phyloP scores from a whole-genome alignment of 306 rosid species.

The Gastrolobium villosum region DNA sequence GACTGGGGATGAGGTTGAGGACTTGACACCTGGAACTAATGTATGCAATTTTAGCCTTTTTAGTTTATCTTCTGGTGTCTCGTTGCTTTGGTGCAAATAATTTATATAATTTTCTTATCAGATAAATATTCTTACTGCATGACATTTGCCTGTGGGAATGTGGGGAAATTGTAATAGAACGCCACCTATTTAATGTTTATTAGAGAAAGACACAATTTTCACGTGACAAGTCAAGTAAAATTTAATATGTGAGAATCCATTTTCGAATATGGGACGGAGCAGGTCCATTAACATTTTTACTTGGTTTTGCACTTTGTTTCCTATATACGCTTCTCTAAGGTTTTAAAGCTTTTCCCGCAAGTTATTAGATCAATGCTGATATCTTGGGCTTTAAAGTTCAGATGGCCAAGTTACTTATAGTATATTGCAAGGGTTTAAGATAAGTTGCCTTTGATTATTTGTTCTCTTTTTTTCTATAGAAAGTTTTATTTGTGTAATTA shows the following conservation, averaged over 20 bases:
- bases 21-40: conserved; percentile 49
- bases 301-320: conserved; percentile 8
- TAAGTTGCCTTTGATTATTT: not conserved
- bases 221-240: too few relatives aligned
- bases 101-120: conserved; percentile 28
- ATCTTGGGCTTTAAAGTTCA: conserved; percentile 15
- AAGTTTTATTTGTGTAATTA: not conserved
- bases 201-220: too few relatives aligned
- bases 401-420: conserved; percentile 2
- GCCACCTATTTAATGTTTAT: too few relatives aligned
- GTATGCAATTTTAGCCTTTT: conserved; percentile 60
- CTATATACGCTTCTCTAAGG: not conserved
- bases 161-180: not conserved
- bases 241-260: too few relatives aligned
- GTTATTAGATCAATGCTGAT: not conserved
- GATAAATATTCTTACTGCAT: conserved; percentile 17
- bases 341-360: not conserved
- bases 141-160: conserved; percentile 29
- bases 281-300: not conserved
- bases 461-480: not conserved
- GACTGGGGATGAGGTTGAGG: conserved; percentile 58
- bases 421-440: not conserved
- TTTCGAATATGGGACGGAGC: not conserved
- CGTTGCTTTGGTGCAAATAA: conserved; percentile 23
- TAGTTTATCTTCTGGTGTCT: conserved; percentile 40